Base-by-base conservation (phyloP, 805 yeast genomes). In the Spathaspora boniae region DNA sequence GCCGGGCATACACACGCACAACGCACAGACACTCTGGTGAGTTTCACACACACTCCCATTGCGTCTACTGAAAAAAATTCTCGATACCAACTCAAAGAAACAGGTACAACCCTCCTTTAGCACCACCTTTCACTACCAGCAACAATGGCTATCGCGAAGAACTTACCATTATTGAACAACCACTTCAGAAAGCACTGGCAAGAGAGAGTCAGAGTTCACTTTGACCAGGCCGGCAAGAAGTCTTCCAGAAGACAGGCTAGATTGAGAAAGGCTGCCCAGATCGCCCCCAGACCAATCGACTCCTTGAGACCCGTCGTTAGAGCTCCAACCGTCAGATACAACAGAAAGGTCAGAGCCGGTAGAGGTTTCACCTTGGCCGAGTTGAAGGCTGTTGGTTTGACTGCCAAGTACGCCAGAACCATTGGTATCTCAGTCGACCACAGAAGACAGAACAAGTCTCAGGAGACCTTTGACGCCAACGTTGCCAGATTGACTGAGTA, bases 121-220 rank as follows among this genome's bases (percentile, higher is more conserved):
- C n/a, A n/a, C n/a, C n/a, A n/a, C n/a, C n/a, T n/a, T n/a, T n/a
- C n/a, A n/a, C n/a, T n/a, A n/a, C n/a, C n/a, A n/a, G n/a, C n/a
- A n/a, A 58, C 48, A 51, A 66, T 72, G 89, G 98, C 98, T 75
- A 88, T 93, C 82, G 75, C 93, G 62, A 91, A 93, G 89, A 91
- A 91, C 80, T 82, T 88, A 79, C 96, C 98, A 80, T 78, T 91
- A 78, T 85, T 86, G 82, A 87, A 86, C 84, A 91, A 91, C 84
- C 98, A 93, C 81, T 91, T 91, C 95, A 85, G 97, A 82, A 91
- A 91, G 86, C 91, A 91, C 95, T 93, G 98, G 98, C 98, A 93
- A 79, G 95, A 87, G 76, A 86, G 98, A 69, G 99, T 93, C 81
- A 86, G 80, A 72, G 96, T 87, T 64, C 98, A 94, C 88, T 85